Conservation (phyloP, 2,329 filamentous ascomycete genomes). For the Cladosporium sp. region DNA sequence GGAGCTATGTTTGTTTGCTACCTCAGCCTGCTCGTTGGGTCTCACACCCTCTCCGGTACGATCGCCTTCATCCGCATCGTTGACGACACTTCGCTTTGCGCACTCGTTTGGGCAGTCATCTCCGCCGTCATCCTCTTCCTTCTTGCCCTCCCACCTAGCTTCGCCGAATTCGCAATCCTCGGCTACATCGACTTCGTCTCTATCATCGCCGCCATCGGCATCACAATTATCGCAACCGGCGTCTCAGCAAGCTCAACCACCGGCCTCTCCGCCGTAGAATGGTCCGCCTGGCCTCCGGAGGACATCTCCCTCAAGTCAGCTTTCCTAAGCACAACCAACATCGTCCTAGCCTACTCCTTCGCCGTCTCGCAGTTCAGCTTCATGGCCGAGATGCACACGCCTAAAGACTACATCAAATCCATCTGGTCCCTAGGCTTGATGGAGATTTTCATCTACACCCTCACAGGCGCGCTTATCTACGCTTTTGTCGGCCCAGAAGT, state of each 20-base stretch:
- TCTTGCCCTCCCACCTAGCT: constrained; percentile 39
- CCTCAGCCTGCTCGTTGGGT: constrained; percentile 46
- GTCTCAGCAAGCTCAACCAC: constrained; percentile 30
- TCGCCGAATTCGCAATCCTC: constrained; percentile 37
- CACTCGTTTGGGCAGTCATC: constrained; percentile 45
- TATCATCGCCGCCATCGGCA: constrained; percentile 37
- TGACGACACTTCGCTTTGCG: constrained; percentile 39
- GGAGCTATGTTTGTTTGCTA: constrained; percentile 47
- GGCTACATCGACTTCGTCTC: constrained; percentile 41
- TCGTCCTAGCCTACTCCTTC: constrained; percentile 64
- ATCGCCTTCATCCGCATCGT: constrained; percentile 48
- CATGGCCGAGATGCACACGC: constrained; percentile 65
- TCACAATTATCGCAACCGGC: constrained; percentile 40
- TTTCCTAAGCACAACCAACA: constrained; percentile 69
- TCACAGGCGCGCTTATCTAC: constrained; percentile 69
- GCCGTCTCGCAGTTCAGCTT: constrained; percentile 65
- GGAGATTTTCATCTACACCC: constrained; percentile 63
- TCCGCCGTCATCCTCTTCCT: constrained; percentile 43
- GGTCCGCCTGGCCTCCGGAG: constrained; percentile 38
- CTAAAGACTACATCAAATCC: constrained; percentile 61
- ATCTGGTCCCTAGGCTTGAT: constrained; percentile 61
- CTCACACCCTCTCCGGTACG: constrained; percentile 47
- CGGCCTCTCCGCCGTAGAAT: constrained; percentile 35
- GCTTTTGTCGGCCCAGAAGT: constrained; percentile 63
- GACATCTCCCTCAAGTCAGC: constrained; percentile 51